Percentiles rank a stretch among this genome's conserved stretches.
phyloP scores from a whole-genome alignment of 176 grass and related monocot species.

The Tillandsia leiboldiana region DNA sequence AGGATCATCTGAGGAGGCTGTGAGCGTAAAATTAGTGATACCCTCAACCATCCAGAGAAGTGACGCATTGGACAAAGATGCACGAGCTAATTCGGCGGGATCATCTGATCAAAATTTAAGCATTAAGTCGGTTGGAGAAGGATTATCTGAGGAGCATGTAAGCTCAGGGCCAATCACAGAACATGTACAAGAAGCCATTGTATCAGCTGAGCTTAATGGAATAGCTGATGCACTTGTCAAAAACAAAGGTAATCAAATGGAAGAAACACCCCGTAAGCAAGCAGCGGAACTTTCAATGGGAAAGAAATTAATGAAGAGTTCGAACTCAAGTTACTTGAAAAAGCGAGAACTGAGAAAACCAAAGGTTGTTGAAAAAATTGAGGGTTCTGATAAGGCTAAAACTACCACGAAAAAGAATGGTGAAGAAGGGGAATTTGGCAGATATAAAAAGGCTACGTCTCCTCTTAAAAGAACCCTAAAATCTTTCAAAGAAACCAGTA shows the following conservation, averaged over 20 bases:
- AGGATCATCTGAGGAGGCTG: slow-evolving; percentile 33
- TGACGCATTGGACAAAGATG: slow-evolving; percentile 22
- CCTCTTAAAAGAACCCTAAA: neutral
- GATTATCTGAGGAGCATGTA: neutral
- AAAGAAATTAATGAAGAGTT: neutral
- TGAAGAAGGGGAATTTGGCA: neutral
- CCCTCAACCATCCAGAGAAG: slow-evolving; percentile 31
- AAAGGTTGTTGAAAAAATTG: neutral
- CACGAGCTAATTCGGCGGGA: neutral
- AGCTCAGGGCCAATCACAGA: neutral
- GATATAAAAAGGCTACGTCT: neutral
- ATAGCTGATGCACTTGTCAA: neutral
- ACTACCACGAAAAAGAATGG: neutral
- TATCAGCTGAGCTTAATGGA: neutral
- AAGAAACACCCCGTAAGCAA: neutral
- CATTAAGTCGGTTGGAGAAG: slow-evolving; percentile 2
- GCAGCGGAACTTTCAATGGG: neutral
- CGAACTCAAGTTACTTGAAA: neutral
- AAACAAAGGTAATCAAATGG: neutral
- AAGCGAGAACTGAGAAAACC: neutral
- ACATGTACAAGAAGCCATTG: too few species aligned
- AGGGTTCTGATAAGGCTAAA: neutral
- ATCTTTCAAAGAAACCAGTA: slow-evolving; percentile 2
- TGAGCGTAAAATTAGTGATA: slow-evolving; percentile 48
- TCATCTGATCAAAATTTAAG: neutral